Evolutionary conservation across 2,329 filamentous ascomycete genomes (phyloP).

Genomic region (Penicillium freii): DNA sequence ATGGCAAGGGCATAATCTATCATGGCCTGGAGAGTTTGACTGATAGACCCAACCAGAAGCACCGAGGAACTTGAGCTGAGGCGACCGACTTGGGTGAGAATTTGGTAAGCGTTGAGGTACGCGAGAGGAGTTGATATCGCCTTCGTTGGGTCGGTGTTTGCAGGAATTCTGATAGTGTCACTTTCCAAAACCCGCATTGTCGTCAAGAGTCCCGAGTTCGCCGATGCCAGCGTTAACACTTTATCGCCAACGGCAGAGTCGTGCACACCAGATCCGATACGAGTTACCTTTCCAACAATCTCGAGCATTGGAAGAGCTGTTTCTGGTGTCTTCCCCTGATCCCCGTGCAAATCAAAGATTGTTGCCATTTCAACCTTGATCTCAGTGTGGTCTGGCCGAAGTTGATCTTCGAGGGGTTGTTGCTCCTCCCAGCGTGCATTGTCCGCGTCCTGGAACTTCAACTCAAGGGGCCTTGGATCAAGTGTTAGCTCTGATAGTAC

Average conservation of each 20-base stretch:
- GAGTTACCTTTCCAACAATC: conserved; percentile 12
- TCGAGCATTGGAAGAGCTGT: conserved; percentile 17
- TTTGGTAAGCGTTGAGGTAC: conserved; percentile 15
- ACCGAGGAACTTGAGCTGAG: conserved; percentile 12
- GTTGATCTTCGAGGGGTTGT: neutral
- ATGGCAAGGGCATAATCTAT: conserved; percentile 17
- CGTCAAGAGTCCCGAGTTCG: conserved; percentile 11
- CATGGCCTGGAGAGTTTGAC: conserved; percentile 17
- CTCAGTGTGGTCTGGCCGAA: conserved; percentile 11
- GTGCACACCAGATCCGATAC: conserved; percentile 12
- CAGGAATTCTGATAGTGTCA: conserved; percentile 14
- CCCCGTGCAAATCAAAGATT: conserved; percentile 12
- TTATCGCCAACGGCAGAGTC: conserved; percentile 16
- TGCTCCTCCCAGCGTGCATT: conserved; percentile 14
- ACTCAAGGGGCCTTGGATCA: conserved; percentile 11
- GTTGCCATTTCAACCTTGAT: conserved; percentile 18
- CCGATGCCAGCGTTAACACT: conserved; percentile 13
- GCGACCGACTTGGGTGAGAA: conserved; percentile 14
- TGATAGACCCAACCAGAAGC: conserved; percentile 14
- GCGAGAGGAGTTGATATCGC: conserved; percentile 17
- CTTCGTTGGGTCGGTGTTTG: conserved; percentile 6
- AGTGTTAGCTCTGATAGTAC: conserved; percentile 7
- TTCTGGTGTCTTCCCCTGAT: conserved; percentile 9
- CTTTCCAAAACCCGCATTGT: conserved; percentile 12
- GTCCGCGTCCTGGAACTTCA: conserved; percentile 11